Conservation (phyloP, 768 basidiomycete genomes). For the Lentinula guzmanii region DNA sequence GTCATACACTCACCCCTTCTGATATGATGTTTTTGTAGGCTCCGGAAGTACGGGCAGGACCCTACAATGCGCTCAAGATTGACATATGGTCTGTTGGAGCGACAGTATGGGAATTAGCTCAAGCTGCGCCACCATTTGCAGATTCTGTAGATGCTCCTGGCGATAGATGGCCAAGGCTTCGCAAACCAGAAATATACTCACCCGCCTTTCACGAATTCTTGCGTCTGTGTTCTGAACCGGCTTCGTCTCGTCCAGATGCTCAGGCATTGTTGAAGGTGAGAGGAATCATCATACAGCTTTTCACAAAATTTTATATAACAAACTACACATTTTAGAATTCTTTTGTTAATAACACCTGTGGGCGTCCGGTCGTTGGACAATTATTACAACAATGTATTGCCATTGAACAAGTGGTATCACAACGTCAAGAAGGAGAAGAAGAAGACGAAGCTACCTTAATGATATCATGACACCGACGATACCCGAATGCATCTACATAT, state of each 20-base stretch:
- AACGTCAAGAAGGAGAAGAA: not conserved
- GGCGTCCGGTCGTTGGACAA: constrained; percentile 60
- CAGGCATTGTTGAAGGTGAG: constrained; percentile 54
- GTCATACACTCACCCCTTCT: not conserved
- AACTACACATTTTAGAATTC: constrained; percentile 34
- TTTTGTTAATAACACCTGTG: constrained; percentile 65
- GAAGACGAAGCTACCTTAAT: not conserved
- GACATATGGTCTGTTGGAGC: constrained; percentile 82
- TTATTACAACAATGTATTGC: constrained; percentile 61
- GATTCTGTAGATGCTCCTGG: constrained; percentile 44
- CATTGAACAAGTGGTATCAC: constrained; percentile 36
- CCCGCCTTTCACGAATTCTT: constrained; percentile 72
- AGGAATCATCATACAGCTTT: constrained; percentile 6
- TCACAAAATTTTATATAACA: not conserved
- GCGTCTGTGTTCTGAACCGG: constrained; percentile 57
- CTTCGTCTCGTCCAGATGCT: constrained; percentile 48
- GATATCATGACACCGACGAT: not conserved
- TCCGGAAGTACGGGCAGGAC: constrained; percentile 66
- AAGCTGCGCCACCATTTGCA: constrained; percentile 69
- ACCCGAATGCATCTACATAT: constrained; percentile 1
- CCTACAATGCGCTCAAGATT: constrained; percentile 69
- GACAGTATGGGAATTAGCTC: constrained; percentile 78
- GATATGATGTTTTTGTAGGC: constrained; percentile 28
- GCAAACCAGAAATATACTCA: constrained; percentile 54
- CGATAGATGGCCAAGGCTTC: constrained; percentile 61